Evolutionary conservation across 495 filamentous ascomycete species (phyloP).

Genomic region (Ramalina peruviana): DNA sequence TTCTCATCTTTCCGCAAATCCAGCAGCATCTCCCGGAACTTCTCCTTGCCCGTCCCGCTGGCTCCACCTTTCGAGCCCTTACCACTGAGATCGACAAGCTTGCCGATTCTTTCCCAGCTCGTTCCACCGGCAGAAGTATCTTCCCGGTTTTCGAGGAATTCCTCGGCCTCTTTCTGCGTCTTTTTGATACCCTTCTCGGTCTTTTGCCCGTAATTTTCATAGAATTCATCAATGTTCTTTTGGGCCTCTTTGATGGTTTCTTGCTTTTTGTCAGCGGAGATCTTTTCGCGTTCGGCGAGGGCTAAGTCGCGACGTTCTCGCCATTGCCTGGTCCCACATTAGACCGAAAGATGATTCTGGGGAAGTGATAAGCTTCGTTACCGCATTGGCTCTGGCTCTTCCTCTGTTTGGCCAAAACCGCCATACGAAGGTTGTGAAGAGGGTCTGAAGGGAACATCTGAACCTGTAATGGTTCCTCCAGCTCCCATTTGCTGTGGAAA

Average conservation of each 20-base stretch:
- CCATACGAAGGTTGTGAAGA: conserved; percentile 30
- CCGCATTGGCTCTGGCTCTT: conserved; percentile 79
- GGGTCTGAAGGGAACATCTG: conserved; percentile 59
- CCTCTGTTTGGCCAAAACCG: conserved; percentile 40
- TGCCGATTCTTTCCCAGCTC: conserved; percentile 95
- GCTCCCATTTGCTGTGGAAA: conserved; percentile 58
- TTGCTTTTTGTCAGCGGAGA: conserved; percentile 60
- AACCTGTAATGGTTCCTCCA: conserved; percentile 77
- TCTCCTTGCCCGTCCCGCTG: conserved; percentile 79
- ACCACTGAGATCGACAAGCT: conserved; percentile 88
- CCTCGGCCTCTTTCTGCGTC: conserved; percentile 81
- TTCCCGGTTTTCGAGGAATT: conserved; percentile 77
- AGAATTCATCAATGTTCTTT: conserved; percentile 92
- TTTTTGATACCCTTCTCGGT: conserved; percentile 80
- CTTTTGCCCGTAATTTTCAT: conserved; percentile 97
- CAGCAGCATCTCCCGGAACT: conserved; percentile 82
- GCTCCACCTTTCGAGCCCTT: conserved; percentile 79
- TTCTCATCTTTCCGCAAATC: conserved; percentile 88
- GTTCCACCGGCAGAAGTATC: conserved; percentile 89
- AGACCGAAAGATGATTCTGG: neutral
- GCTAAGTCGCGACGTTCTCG: conserved; percentile 71
- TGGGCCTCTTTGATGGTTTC: conserved; percentile 76
- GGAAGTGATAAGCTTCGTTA: conserved; percentile 14
- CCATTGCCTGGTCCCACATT: conserved; percentile 49
- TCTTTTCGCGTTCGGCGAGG: conserved; percentile 61